Conservation (phyloP, 2,329 filamentous ascomycete species). For the Botrytis tulipae region DNA sequence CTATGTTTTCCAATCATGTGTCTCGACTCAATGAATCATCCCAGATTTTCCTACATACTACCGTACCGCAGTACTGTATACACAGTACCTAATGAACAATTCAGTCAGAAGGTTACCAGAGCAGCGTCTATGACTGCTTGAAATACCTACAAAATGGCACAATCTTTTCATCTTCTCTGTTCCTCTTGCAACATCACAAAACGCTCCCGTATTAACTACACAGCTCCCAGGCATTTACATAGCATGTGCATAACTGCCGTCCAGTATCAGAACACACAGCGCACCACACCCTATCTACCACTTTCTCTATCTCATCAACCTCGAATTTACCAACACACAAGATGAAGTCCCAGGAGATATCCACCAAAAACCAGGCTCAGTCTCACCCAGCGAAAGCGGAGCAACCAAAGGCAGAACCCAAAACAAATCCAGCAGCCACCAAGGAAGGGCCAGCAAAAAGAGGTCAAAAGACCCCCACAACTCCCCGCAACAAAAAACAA, state of each 20-base stretch:
- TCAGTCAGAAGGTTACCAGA: background rate
- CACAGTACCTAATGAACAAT: background rate
- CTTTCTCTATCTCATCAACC: background rate
- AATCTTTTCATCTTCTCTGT: background rate
- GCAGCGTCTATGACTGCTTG: background rate
- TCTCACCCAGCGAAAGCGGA: background rate
- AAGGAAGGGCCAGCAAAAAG: background rate
- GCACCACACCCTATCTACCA: background rate
- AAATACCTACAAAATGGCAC: background rate
- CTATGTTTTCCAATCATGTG: background rate
- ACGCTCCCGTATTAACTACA: background rate
- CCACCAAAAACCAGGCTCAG: background rate
- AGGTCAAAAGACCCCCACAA: background rate
- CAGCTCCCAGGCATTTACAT: background rate
- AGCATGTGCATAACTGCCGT: background rate
- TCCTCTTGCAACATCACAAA: too few relatives aligned
- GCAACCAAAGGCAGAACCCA: background rate
- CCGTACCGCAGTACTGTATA: background rate
- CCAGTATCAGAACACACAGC: background rate
- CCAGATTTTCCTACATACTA: too few relatives aligned
- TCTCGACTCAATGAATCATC: background rate
- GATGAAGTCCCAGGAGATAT: background rate
- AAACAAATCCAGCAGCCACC: background rate
- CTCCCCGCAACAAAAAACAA: background rate
- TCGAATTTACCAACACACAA: background rate